A percentile compares a stretch with the other conserved stretches of the same genome.
phyloP scores from a whole-genome alignment of 495 filamentous ascomycete species.

The Hyphodiscus hymeniophilus region DNA sequence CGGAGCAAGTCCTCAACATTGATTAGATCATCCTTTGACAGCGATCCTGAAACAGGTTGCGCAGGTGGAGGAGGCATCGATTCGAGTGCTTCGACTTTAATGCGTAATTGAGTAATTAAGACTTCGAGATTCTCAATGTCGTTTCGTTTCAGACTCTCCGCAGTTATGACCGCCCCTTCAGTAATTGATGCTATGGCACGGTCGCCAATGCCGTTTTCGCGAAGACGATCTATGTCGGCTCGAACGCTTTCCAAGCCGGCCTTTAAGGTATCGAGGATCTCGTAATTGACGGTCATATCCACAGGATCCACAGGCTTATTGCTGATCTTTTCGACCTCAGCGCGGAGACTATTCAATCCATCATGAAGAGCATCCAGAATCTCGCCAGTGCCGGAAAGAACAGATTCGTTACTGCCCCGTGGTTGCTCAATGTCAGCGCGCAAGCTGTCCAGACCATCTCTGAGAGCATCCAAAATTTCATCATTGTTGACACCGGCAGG shows the following conservation, averaged over 20 bases:
- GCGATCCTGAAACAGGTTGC: slow-evolving; percentile 25
- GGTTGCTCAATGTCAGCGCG: slow-evolving; percentile 52
- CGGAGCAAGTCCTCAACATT: slow-evolving; percentile 22
- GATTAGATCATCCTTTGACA: slow-evolving; percentile 21
- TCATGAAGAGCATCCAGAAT: slow-evolving; percentile 78
- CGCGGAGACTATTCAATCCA: slow-evolving; percentile 63
- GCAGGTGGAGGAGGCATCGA: slow-evolving; percentile 37
- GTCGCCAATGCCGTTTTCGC: slow-evolving; percentile 41
- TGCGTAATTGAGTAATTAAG: slow-evolving; percentile 70
- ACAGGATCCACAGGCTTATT: slow-evolving; percentile 68
- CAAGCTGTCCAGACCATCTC: slow-evolving; percentile 60
- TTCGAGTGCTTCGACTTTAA: slow-evolving; percentile 77
- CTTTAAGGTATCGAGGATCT: slow-evolving; percentile 80
- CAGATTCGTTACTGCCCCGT: slow-evolving; percentile 41
- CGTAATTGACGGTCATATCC: slow-evolving; percentile 71
- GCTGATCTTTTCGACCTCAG: slow-evolving; percentile 66
- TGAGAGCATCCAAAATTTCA: slow-evolving; percentile 60
- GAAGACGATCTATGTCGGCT: slow-evolving; percentile 69
- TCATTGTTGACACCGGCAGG: slow-evolving; percentile 41
- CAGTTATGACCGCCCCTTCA: slow-evolving; percentile 30
- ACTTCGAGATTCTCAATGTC: slow-evolving; percentile 79
- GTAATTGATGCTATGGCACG: slow-evolving; percentile 48
- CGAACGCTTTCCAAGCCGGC: slow-evolving; percentile 65
- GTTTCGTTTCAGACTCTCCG: slow-evolving; percentile 45
- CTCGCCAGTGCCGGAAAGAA: slow-evolving; percentile 56